These are phyloP conservation scores for Crotalaria pallida DNA, from an alignment of 306 rosid species.

Conservation along the genomic window DNA sequence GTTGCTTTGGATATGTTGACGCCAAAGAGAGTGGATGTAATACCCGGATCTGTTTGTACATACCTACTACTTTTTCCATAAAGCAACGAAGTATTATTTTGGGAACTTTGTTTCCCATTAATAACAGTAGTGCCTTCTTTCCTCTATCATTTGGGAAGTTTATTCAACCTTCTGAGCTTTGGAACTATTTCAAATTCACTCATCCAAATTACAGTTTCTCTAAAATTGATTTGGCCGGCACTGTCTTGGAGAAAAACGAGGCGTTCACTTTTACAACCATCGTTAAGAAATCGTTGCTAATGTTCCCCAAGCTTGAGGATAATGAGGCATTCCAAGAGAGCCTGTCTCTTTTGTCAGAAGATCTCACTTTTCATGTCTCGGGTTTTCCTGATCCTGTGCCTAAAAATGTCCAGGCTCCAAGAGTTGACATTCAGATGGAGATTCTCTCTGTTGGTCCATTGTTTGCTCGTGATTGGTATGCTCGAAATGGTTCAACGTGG, in stretches of 20 bases:
- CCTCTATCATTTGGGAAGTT: conserved; percentile 75
- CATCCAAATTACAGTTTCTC: conserved; percentile 66
- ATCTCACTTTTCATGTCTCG: conserved; percentile 58
- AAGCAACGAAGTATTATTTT: conserved; percentile 60
- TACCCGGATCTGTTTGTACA: conserved; percentile 69
- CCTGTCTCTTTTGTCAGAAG: conserved; percentile 75
- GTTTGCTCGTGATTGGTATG: conserved; percentile 56
- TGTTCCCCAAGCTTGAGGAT: conserved; percentile 83
- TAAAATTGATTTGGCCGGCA: conserved; percentile 44
- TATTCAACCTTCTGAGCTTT: conserved; percentile 57
- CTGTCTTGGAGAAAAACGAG: conserved; percentile 52
- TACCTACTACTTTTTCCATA: conserved; percentile 67
- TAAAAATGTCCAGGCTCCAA: conserved; percentile 32
- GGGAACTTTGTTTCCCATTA: conserved; percentile 65
- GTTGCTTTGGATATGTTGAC: conserved; percentile 62
- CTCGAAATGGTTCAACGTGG: conserved; percentile 34
- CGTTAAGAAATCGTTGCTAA: conserved; percentile 68
- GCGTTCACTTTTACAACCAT: conserved; percentile 62
- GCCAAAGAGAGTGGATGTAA: conserved; percentile 49
- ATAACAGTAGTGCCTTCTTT: conserved; percentile 37
- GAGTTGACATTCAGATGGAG: conserved; percentile 57
- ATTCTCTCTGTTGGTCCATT: conserved; percentile 69
- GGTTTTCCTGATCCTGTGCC: conserved; percentile 46
- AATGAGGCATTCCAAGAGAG: conserved; percentile 48
- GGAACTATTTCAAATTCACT: conserved; percentile 65